Evolutionary conservation across 2,329 filamentous ascomycete species (phyloP).

Genomic region (Penicillium fuscoglaucum): DNA sequence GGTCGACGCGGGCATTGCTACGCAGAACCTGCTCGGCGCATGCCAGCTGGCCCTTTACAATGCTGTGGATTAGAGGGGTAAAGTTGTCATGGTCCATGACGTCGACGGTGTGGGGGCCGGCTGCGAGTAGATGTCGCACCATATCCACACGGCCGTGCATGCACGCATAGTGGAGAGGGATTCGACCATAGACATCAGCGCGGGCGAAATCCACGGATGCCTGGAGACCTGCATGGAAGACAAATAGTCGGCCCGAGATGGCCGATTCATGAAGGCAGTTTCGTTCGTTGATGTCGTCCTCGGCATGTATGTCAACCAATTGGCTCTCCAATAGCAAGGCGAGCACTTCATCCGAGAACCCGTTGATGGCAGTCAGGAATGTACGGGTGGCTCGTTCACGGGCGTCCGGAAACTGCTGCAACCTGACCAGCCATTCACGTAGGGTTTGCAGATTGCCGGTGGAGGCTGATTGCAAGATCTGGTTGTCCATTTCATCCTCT

Average conservation of each 20-base stretch:
- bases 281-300: slow-evolving; percentile 96
- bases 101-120: slow-evolving; percentile 74
- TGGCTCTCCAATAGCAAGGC: slow-evolving; percentile 75
- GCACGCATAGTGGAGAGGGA: slow-evolving; percentile 92
- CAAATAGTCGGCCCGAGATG: slow-evolving; percentile 81
- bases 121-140: slow-evolving; percentile 70
- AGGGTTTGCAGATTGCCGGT: slow-evolving; percentile 75
- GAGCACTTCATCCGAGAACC: slow-evolving; percentile 75
- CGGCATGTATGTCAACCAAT: slow-evolving; percentile 84
- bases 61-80: slow-evolving; percentile 90
- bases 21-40: slow-evolving; percentile 78
- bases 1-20: slow-evolving; percentile 80
- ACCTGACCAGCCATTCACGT: slow-evolving; percentile 75
- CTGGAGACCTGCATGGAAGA: slow-evolving; percentile 73
- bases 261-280: slow-evolving; percentile 97
- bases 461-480: slow-evolving; percentile 81
- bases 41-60: slow-evolving; percentile 79
- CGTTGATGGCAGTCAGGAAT: slow-evolving; percentile 85
- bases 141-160: slow-evolving; percentile 89
- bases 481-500: slow-evolving; percentile 84
- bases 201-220: slow-evolving; percentile 74
- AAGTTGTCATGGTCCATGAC: slow-evolving; percentile 95
- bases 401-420: slow-evolving; percentile 62
- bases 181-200: slow-evolving; percentile 89
- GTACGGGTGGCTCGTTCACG: slow-evolving; percentile 81